Evolutionary conservation across 2,329 filamentous ascomycete species (phyloP).

Genomic region (Botrytis squamosa): DNA sequence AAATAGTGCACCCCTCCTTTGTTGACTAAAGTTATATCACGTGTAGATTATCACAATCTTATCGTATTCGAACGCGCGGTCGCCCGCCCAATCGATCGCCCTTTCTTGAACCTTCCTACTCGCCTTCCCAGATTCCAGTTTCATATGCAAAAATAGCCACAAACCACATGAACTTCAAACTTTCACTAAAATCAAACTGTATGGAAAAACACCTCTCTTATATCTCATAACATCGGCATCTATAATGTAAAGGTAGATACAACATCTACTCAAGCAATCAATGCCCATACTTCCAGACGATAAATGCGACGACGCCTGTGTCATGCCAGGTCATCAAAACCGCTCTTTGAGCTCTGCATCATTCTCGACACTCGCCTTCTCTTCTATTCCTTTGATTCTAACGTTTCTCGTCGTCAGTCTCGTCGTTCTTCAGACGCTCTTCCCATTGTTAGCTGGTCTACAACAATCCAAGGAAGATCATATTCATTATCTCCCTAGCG

Average conservation of each 20-base stretch:
- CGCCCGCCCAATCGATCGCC: constrained; percentile 2
- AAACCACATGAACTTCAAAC: constrained; percentile 1
- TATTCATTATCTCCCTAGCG: constrained; percentile 60
- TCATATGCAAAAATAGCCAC: constrained; percentile 13
- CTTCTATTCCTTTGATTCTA: constrained; percentile 65
- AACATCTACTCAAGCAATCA: constrained; percentile 27
- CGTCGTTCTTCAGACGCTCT: constrained; percentile 66
- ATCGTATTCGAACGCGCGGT: constrained; percentile 16
- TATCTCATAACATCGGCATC: not conserved
- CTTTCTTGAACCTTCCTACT: not conserved
- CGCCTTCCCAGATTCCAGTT: not conserved
- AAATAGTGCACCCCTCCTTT: constrained; percentile 14
- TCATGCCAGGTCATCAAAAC: constrained; percentile 27
- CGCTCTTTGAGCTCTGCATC: constrained; percentile 29
- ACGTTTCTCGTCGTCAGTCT: constrained; percentile 65
- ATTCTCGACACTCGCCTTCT: constrained; percentile 54
- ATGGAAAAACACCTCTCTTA: not conserved
- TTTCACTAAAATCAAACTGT: not conserved
- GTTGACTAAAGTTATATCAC: not conserved
- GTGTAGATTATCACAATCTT: constrained; percentile 19
- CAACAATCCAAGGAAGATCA: constrained; percentile 52
- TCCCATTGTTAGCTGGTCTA: constrained; percentile 65
- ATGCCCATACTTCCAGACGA: constrained; percentile 35
- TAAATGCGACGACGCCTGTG: constrained; percentile 35
- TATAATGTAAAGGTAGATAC: constrained; percentile 27